Evolutionary conservation across 257 asterid genomes (phyloP), one percentile per base, ranked within the genome.

Genomic region (Penstemon newberryi): DNA sequence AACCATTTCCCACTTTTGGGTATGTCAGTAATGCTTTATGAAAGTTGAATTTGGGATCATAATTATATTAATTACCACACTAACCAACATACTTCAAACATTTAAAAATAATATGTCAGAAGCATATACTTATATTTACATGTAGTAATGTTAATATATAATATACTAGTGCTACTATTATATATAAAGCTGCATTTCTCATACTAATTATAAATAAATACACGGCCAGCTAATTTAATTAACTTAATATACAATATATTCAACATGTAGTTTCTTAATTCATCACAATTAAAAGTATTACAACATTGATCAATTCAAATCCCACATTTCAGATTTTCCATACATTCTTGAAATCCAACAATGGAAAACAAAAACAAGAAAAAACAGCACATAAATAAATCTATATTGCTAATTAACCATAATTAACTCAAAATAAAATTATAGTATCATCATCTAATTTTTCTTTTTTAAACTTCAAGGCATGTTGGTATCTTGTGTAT

Each of bases 391-490:
- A 66, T 66, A 63, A 73, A 73, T 69, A 66, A 81, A 71, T 77
- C 79, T 82, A 61, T 78, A 60, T 45, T 25, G 33, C 69, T 74
- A 60, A 57, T 53, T 67, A 58, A 67, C 69, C 77, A 84, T 67
- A 58, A 15, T 38, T 54, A 55, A 51, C 50, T 65, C 33, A 50
- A 65, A 53, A 37, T 6, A 65, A 7, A 42, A 40, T 52, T 49
- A 39, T 51, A 7, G 19, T 33, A 8, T 40, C 51, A 43, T 67
- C 25, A 15, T 15, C 33, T 25, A 25, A 25, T 25, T 25, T 25
- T 25, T 25, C 33, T 0, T 25, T 25, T 25, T 25, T 25, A 19
- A 18, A 5, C n/a, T 54, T 86, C 87, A 89, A 72, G 89, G 95
- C 85, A 85, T 73, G 71, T 75, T 84, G 81, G 42, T 64, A 71